A percentile compares a stretch with the other conserved stretches of the same genome.
Evolutionary conservation across 2,329 filamentous ascomycete species (phyloP).

Genomic region (Sporothrix humicola): DNA sequence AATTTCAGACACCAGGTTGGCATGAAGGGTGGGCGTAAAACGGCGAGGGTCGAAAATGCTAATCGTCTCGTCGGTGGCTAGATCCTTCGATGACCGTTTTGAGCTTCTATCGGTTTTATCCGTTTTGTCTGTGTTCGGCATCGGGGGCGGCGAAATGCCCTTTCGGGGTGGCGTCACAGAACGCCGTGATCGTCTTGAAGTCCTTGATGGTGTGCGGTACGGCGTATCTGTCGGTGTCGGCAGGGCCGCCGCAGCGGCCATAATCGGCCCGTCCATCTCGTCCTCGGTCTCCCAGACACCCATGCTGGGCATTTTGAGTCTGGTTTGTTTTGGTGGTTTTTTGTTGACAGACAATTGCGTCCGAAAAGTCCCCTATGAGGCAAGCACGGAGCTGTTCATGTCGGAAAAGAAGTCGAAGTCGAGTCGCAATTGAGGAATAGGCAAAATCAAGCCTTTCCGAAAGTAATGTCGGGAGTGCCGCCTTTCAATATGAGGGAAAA

Average conservation of each 20-base stretch:
- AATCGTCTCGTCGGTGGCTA: constrained; percentile 69
- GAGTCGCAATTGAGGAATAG: neutral
- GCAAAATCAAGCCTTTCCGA: constrained; percentile 2
- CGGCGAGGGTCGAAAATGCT: constrained; percentile 83
- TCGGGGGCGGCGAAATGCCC: constrained; percentile 64
- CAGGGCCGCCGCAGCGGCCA: constrained; percentile 55
- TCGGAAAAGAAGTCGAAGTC: constrained; percentile 16
- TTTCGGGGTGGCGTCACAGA: constrained; percentile 68
- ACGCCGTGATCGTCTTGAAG: constrained; percentile 65
- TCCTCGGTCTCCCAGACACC: constrained; percentile 67
- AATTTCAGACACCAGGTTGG: constrained; percentile 93
- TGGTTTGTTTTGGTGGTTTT: neutral
- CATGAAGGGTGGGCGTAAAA: constrained; percentile 94
- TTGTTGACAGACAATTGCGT: constrained; percentile 20
- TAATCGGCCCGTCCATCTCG: constrained; percentile 62
- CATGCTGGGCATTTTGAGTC: constrained; percentile 50
- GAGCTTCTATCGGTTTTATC: constrained; percentile 53
- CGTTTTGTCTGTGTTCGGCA: constrained; percentile 50
- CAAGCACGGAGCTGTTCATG: constrained; percentile 32
- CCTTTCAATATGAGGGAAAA: neutral
- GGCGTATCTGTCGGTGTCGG: constrained; percentile 75
- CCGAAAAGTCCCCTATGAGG: constrained; percentile 28
- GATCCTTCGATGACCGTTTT: constrained; percentile 63
- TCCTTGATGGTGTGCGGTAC: constrained; percentile 73
- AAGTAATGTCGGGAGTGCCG: neutral